Percentiles rank a stretch among this genome's conserved stretches.
Evolutionary conservation across 1,284 basidiomycete genomes (phyloP).

Genomic region (Tetrapyrgos nigripes): DNA sequence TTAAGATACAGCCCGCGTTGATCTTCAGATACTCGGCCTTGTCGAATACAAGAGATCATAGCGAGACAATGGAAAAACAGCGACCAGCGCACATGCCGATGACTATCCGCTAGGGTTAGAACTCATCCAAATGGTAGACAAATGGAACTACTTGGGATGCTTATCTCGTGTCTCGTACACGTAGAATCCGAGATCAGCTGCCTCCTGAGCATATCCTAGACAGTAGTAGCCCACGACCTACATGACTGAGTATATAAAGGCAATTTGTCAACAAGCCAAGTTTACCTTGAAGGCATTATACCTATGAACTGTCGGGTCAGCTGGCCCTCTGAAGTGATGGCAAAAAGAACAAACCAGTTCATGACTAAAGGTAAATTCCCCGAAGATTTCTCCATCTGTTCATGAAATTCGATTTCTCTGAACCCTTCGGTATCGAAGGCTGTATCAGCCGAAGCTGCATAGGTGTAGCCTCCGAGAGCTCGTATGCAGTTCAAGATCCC

Average conservation of each 20-base stretch:
- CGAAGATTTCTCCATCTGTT: conserved; percentile 45
- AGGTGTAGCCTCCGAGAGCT: conserved; percentile 65
- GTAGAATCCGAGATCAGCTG: conserved; percentile 65
- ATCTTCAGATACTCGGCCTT: conserved; percentile 44
- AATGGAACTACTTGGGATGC: conserved; percentile 64
- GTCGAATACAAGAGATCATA: conserved; percentile 61
- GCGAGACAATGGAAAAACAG: conserved; percentile 73
- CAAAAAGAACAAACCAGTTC: conserved; percentile 55
- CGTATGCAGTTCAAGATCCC: conserved; percentile 67
- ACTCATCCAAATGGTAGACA: neutral
- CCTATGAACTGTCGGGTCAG: conserved; percentile 39
- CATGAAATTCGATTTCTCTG: conserved; percentile 60
- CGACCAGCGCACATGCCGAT: conserved; percentile 68
- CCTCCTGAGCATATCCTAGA: conserved; percentile 61
- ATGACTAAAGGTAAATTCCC: conserved; percentile 58
- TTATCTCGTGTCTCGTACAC: conserved; percentile 61
- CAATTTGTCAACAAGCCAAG: neutral
- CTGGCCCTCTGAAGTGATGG: neutral
- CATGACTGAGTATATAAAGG: neutral
- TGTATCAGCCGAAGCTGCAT: conserved; percentile 50
- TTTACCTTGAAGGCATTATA: conserved; percentile 69
- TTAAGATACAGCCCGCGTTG: conserved; percentile 50
- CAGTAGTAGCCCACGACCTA: conserved; percentile 68
- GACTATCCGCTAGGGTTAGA: conserved; percentile 41
- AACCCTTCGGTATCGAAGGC: conserved; percentile 67